Base-by-base conservation (phyloP, 2,329 filamentous ascomycete species). In the Colletotrichum costaricense region DNA sequence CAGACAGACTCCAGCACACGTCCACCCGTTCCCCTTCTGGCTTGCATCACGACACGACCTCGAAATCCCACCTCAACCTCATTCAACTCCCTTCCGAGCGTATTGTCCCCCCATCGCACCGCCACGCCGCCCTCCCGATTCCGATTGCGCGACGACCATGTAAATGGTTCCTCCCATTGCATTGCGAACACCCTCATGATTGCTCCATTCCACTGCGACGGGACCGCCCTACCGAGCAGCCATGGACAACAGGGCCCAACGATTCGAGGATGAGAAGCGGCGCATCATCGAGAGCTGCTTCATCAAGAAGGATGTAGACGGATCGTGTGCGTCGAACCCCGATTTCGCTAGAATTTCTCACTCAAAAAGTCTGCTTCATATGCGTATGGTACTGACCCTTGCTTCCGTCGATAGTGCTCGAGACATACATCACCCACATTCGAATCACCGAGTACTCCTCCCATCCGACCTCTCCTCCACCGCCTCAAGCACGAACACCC, bases 381-480 rank as follows among this genome's bases (percentile, higher is more conserved):
- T 30, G 24, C 56, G 30, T n/a, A 46, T 38, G 30, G 58, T 49
- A 62, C 73, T 70, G 58, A 70, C 65, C 65, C 19, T 60, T 72
- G 16, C 52, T 46, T 55, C 46, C 68, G 24, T 35, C 57, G 76
- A 64, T 79, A 95, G 93, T 94, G 77, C 87, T 92, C 77, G 97
- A 99, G 85, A 98, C 95, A 42, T 99, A 99, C 86, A 99, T 99
- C 79, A 99, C 97, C 26, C 97, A 99, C 81, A 95, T 98, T 78
- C 91, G 93, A 79, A 95, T 99, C 79, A 91, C 91, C 76, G 97
- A 99, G 86, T 97, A 94, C 87, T 92, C 92, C 70, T 89, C 90
- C 54, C 92, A 95, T 82, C 95, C 96, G 19, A 95, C 95, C 26
- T 88, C 89, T 49, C 97, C 97, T 42, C 93, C 97, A 65, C 95